A percentile compares a stretch with the other conserved stretches of the same genome.
phyloP scores from a whole-genome alignment of 2,329 filamentous ascomycete species.

The Colletotrichum spaethianum region DNA sequence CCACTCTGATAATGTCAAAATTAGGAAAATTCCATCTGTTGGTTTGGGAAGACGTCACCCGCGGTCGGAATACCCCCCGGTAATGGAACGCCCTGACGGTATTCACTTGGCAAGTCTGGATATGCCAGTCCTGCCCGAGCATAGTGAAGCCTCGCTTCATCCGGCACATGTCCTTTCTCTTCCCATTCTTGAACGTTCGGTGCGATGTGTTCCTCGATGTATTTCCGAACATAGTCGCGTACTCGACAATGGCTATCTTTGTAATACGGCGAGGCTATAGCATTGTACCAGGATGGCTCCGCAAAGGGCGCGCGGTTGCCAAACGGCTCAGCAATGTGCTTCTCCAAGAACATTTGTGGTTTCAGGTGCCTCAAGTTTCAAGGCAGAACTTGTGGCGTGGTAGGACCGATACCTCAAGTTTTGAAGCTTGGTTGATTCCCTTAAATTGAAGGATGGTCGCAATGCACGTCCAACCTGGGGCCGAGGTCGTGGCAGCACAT shows the following conservation, averaged over 20 bases:
- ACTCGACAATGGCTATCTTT: constrained; percentile 71
- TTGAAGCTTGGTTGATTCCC: no score
- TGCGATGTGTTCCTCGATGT: constrained; percentile 70
- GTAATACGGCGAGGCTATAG: constrained; percentile 68
- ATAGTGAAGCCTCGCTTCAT: constrained; percentile 54
- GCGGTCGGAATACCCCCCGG: neutral
- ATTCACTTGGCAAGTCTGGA: constrained; percentile 52
- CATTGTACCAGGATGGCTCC: constrained; percentile 49
- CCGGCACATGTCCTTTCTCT: constrained; percentile 65
- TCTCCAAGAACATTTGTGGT: neutral
- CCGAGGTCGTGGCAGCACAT: neutral
- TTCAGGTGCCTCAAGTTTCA: neutral
- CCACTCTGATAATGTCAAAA: constrained; percentile 60
- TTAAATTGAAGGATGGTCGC: no score
- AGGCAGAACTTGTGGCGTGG: neutral
- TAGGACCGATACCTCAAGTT: neutral
- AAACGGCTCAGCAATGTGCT: neutral
- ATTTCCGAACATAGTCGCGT: constrained; percentile 68
- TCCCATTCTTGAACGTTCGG: constrained; percentile 77
- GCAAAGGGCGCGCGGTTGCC: constrained; percentile 18
- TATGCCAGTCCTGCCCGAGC: constrained; percentile 56
- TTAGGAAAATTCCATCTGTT: constrained; percentile 31
- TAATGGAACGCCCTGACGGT: constrained; percentile 40
- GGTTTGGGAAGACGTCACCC: constrained; percentile 41
- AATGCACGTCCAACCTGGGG: neutral